Evolutionary conservation across 805 yeast species (phyloP).

Genomic region (Schizosaccharomyces cryophilus): DNA sequence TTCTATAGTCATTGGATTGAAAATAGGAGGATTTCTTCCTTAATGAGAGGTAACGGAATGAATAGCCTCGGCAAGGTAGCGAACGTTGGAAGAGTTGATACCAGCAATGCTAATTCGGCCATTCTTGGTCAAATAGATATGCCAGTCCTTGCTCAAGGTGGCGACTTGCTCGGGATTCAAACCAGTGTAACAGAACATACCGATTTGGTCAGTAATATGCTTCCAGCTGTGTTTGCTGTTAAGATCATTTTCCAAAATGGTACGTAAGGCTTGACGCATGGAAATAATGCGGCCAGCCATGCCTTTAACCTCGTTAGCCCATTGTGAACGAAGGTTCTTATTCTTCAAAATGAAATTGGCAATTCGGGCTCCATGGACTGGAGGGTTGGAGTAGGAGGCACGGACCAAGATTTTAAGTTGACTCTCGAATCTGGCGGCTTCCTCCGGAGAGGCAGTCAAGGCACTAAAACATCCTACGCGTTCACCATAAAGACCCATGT

Average conservation of each 20-base stretch:
- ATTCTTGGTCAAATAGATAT: conserved; percentile 66
- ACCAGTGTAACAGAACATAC: conserved; percentile 92
- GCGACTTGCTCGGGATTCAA: conserved; percentile 45
- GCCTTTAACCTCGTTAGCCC: conserved; percentile 55
- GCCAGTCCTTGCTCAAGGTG: conserved; percentile 40
- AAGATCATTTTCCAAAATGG: conserved; percentile 25
- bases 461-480: conserved; percentile 65
- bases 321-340: conserved; percentile 34
- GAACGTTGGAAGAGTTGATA: conserved; percentile 54
- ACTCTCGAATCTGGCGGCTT: conserved; percentile 32
- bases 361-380: conserved; percentile 77
- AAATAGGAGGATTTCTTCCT: neutral
- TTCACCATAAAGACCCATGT: conserved; percentile 58
- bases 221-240: conserved; percentile 54
- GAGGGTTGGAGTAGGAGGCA: conserved; percentile 80
- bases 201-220: conserved; percentile 68
- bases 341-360: conserved; percentile 53
- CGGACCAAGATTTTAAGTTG: conserved; percentile 66
- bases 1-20: no score
- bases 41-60: conserved; percentile 11
- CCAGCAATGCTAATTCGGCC: conserved; percentile 89
- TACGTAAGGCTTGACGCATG: conserved; percentile 43
- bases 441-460: conserved; percentile 24
- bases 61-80: conserved; percentile 23
- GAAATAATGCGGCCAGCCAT: conserved; percentile 60